These are phyloP conservation scores for Blastobotrys malaysiensis DNA, from an alignment of 1,139 yeast genomes.

Conservation along the genomic window DNA sequence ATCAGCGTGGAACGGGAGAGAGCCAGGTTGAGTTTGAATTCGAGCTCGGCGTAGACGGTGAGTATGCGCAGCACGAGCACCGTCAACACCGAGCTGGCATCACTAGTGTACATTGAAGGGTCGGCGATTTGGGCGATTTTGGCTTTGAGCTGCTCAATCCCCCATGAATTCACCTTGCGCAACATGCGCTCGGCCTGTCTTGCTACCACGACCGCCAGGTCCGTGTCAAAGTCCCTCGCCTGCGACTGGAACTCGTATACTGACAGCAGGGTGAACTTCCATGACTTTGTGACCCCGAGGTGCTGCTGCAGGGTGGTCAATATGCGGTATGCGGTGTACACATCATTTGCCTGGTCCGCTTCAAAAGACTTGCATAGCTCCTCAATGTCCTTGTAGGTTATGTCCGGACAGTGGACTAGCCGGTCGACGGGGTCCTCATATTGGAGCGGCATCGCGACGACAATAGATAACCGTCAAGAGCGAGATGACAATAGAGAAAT, in stretches of 20 bases:
- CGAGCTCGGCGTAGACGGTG: slow-evolving; percentile 26
- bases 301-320: slow-evolving; percentile 26
- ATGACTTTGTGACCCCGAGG: slow-evolving; percentile 28
- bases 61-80: slow-evolving; percentile 32
- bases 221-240: slow-evolving; percentile 31
- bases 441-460: neutral
- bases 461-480: neutral
- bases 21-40: slow-evolving; percentile 31
- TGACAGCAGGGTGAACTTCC: slow-evolving; percentile 28
- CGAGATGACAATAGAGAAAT: neutral
- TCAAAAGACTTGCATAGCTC: slow-evolving; percentile 24
- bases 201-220: slow-evolving; percentile 31
- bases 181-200: slow-evolving; percentile 27
- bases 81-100: slow-evolving; percentile 33
- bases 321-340: slow-evolving; percentile 28
- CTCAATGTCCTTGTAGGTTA: slow-evolving; percentile 26
- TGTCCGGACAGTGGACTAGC: slow-evolving; percentile 21
- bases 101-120: slow-evolving; percentile 16
- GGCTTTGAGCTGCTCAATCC: slow-evolving; percentile 28
- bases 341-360: slow-evolving; percentile 26
- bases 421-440: slow-evolving; percentile 28
- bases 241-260: slow-evolving; percentile 29
- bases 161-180: slow-evolving; percentile 30
- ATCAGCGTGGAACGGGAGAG: slow-evolving; percentile 33
- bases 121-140: slow-evolving; percentile 22